A percentile compares a stretch with the other conserved stretches of the same genome.
Evolutionary conservation across 2,329 filamentous ascomycete species (phyloP).

Genomic region (Claviceps fusiformis): DNA sequence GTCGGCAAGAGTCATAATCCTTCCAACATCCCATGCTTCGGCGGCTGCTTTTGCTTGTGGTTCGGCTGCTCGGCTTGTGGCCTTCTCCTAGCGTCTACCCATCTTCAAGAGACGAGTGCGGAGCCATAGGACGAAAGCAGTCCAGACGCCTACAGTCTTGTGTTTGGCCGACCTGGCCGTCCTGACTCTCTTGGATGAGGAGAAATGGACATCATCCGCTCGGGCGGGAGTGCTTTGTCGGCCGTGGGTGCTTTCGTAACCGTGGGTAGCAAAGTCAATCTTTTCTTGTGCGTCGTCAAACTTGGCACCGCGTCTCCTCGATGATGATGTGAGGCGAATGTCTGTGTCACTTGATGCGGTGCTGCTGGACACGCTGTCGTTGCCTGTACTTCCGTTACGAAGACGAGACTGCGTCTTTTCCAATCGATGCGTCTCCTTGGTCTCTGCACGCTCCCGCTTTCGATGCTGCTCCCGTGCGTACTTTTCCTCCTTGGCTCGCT

Average conservation of each 20-base stretch:
- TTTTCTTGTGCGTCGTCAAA: slow-evolving; percentile 25
- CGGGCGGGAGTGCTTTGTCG: slow-evolving; percentile 14
- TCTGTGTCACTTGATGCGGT: slow-evolving; percentile 19
- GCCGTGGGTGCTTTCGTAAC: slow-evolving; percentile 28
- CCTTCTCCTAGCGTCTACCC: slow-evolving; percentile 23
- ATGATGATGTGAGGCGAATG: slow-evolving; percentile 13
- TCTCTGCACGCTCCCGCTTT: slow-evolving; percentile 44
- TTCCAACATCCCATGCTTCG: not conserved
- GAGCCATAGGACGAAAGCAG: slow-evolving; percentile 49
- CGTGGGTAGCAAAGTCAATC: slow-evolving; percentile 18
- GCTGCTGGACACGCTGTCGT: slow-evolving; percentile 20
- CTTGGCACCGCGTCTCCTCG: slow-evolving; percentile 13
- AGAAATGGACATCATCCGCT: slow-evolving; percentile 31
- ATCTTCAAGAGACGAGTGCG: slow-evolving; percentile 36
- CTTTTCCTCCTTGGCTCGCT: slow-evolving; percentile 48
- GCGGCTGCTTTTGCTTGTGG: not conserved
- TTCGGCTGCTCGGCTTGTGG: slow-evolving; percentile 6
- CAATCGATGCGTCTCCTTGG: slow-evolving; percentile 38
- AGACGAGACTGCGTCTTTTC: slow-evolving; percentile 32
- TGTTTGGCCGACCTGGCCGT: slow-evolving; percentile 38
- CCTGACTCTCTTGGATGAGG: slow-evolving; percentile 26
- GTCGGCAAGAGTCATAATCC: not conserved
- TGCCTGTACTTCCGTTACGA: slow-evolving; percentile 22
- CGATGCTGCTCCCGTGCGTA: slow-evolving; percentile 44
- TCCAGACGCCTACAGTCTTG: slow-evolving; percentile 49